A percentile compares a stretch with the other conserved stretches of the same genome.
These are phyloP conservation scores for Fagopyrum tataricum DNA, from an alignment of 148 eudicot genomes.

Conservation along the genomic window DNA sequence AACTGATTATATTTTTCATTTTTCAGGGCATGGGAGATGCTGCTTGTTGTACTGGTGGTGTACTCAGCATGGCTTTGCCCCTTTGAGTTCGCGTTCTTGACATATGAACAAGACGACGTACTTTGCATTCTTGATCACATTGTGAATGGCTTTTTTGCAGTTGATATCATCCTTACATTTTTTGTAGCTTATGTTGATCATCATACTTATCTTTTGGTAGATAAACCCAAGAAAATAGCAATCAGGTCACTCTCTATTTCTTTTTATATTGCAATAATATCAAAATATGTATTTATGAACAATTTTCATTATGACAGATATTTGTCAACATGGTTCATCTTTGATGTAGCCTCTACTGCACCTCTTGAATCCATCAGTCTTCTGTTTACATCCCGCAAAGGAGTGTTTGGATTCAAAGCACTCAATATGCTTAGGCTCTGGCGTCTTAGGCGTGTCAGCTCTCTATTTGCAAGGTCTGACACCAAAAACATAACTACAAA, in stretches of 20 bases:
- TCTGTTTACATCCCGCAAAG: constrained; percentile 24
- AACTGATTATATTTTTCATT: constrained; percentile 10
- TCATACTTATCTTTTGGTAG: constrained; percentile 55
- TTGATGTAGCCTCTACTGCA: constrained; percentile 82
- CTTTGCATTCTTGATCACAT: constrained; percentile 51
- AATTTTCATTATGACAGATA: constrained; percentile 33
- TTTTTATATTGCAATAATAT: not conserved
- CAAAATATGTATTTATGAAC: constrained; percentile 2
- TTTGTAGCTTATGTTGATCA: constrained; percentile 74
- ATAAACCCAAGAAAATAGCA: constrained; percentile 43
- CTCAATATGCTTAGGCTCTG: constrained; percentile 49
- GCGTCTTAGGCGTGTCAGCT: constrained; percentile 71
- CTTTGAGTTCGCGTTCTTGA: constrained; percentile 77
- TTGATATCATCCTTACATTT: constrained; percentile 73
- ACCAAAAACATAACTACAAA: not conserved
- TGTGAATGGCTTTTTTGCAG: constrained; percentile 57
- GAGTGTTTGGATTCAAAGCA: constrained; percentile 10
- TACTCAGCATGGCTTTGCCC: constrained; percentile 96
- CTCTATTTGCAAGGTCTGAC: constrained; percentile 65
- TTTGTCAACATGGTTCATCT: constrained; percentile 68
- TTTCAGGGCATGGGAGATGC: constrained; percentile 88
- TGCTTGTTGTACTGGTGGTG: constrained; percentile 60
- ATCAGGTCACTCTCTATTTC: constrained; percentile 34
- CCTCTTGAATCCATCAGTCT: constrained; percentile 61
- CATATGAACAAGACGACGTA: constrained; percentile 33